Conservation (phyloP, 768 basidiomycete genomes). For the Lactarius evosmus region DNA sequence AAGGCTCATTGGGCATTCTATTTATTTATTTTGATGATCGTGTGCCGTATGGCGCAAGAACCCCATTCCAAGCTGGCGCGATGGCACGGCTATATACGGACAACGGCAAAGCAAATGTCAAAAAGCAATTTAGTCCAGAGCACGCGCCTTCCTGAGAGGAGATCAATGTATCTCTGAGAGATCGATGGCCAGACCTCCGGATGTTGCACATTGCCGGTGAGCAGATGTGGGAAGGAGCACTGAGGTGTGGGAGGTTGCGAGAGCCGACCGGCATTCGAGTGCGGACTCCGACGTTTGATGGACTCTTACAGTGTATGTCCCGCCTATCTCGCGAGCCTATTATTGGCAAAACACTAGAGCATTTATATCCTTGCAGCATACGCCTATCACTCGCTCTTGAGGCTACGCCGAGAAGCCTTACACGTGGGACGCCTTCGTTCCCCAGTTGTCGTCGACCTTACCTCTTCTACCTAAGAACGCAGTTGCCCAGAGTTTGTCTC, state of each 20-base stretch:
- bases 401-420: not conserved
- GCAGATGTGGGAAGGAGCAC: not conserved
- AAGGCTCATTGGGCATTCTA: not conserved
- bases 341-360: not conserved
- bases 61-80: too few species aligned
- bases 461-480: not conserved
- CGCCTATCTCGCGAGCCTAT: not conserved
- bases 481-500: not conserved
- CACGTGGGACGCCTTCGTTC: not conserved
- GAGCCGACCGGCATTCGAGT: too few species aligned
- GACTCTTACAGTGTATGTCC: too few species aligned
- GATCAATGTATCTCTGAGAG: not conserved
- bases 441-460: not conserved
- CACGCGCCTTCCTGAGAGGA: not conserved
- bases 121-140: not conserved
- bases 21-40: not conserved
- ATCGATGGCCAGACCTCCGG: not conserved
- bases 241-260: not conserved
- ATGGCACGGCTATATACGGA: not conserved
- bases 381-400: not conserved
- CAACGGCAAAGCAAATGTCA: not conserved
- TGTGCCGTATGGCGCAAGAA: not conserved
- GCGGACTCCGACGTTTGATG: not conserved
- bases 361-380: not conserved
- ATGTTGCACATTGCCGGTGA: too few species aligned